These are phyloP conservation scores for Myxozyma melibiosi DNA, from an alignment of 805 yeast species.

Conservation along the genomic window DNA sequence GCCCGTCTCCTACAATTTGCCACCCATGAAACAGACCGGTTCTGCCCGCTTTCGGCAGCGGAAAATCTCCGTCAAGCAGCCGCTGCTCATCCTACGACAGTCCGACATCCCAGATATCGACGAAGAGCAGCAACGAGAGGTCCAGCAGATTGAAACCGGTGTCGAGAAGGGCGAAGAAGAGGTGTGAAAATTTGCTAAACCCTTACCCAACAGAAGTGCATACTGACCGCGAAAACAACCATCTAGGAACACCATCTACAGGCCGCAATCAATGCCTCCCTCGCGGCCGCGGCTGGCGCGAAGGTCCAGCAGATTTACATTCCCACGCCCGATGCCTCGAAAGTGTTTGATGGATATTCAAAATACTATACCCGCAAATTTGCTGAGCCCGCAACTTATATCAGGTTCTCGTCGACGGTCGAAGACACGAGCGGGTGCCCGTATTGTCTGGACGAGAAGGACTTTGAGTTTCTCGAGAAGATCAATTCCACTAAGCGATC, in stretches of 20 bases:
- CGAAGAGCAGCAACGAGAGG: constrained; percentile 77
- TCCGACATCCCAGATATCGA: constrained; percentile 78
- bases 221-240: not conserved
- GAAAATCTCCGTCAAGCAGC: constrained; percentile 89
- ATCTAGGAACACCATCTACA: constrained; percentile 84
- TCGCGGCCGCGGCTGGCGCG: constrained; percentile 57
- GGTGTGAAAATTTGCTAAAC: constrained; percentile 24
- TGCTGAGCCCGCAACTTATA: constrained; percentile 73
- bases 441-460: constrained; percentile 88
- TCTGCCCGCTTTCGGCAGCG: constrained; percentile 74
- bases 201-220: constrained; percentile 2
- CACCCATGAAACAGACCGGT: constrained; percentile 29
- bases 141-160: constrained; percentile 92
- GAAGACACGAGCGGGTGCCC: constrained; percentile 88
- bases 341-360: constrained; percentile 54
- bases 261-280: constrained; percentile 81
- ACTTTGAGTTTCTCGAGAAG: constrained; percentile 63
- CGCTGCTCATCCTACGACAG: constrained; percentile 74
- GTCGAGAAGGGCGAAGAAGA: constrained; percentile 98
- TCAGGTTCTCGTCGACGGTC: constrained; percentile 90
- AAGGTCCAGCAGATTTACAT: constrained; percentile 66
- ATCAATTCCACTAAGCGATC: constrained; percentile 44
- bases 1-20: constrained; percentile 3
- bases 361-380: constrained; percentile 71
- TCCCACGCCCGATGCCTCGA: constrained; percentile 90